These are phyloP conservation scores for Oryza glaberrima DNA, from an alignment of 176 grass and related monocot genomes.

Conservation along the genomic window DNA sequence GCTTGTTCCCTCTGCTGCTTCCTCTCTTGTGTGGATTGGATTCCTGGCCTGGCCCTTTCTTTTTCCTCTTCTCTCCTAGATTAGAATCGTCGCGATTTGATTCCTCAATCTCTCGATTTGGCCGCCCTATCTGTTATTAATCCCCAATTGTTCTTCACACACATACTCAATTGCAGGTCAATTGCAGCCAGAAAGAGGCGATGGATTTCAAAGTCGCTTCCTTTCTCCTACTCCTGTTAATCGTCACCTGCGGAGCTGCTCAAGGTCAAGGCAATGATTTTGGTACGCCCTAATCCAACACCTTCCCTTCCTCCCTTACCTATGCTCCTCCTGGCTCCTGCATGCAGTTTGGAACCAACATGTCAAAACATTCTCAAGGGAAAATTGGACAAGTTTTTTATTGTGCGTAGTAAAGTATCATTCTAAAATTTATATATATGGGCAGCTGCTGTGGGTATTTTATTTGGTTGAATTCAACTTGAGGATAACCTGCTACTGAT, in stretches of 20 bases:
- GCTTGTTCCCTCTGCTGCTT: neutral
- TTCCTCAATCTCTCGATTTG: neutral
- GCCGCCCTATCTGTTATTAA: neutral
- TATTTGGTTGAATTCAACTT: neutral
- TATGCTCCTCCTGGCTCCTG: neutral
- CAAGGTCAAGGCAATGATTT: constrained; percentile 30
- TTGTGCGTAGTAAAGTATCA: neutral
- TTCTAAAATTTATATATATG: too few species aligned
- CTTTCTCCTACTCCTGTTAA: constrained; percentile 20
- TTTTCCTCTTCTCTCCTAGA: neutral
- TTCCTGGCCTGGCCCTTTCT: neutral
- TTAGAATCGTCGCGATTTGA: too few species aligned
- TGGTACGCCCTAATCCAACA: neutral
- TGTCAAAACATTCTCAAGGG: neutral
- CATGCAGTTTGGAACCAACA: neutral
- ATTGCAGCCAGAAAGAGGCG: neutral
- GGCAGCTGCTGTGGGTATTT: neutral
- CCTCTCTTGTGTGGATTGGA: too few species aligned
- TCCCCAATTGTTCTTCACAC: neutral
- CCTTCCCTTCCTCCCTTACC: neutral
- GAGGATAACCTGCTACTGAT: neutral
- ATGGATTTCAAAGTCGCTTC: neutral
- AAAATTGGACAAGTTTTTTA: neutral
- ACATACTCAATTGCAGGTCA: neutral
- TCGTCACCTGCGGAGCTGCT: constrained; percentile 31